Evolutionary conservation across 202 grass and related monocot genomes (phyloP).

Genomic region (Thinopyrum obtusiflorum): DNA sequence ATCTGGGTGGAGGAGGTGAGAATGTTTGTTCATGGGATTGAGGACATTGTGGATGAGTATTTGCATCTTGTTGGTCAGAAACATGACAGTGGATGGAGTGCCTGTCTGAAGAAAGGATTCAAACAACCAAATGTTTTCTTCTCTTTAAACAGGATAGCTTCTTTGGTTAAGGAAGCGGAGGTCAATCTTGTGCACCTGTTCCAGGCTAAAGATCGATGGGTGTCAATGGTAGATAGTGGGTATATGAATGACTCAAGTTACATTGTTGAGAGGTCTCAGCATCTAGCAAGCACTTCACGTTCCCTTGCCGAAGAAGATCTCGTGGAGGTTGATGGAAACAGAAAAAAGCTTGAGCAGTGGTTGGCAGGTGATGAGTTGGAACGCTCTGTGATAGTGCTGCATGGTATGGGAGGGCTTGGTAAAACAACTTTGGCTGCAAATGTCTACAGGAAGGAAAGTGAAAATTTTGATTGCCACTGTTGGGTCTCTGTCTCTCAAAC

Average conservation of each 20-base stretch:
- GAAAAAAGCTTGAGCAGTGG: neutral
- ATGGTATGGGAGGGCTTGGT: conserved; percentile 43
- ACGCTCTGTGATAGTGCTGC: conserved; percentile 25
- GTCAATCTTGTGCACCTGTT: too few relatives aligned
- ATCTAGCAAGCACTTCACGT: neutral
- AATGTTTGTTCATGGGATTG: neutral
- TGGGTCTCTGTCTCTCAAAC: conserved; percentile 48
- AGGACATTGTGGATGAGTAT: conserved; percentile 21
- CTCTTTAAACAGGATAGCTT: conserved; percentile 34
- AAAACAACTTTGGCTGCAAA: conserved; percentile 44
- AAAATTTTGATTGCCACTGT: conserved; percentile 34
- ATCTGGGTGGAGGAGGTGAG: neutral
- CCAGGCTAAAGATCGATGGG: neutral
- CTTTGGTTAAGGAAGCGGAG: conserved; percentile 22
- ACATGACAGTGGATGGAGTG: too few relatives aligned
- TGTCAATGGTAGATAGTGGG: neutral
- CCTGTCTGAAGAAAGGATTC: too few relatives aligned
- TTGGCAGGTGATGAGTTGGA: neutral
- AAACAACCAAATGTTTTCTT: conserved; percentile 15
- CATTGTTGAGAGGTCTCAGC: neutral
- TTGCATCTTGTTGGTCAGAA: too few relatives aligned
- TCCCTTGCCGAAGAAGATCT: neutral
- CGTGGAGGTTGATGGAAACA: neutral
- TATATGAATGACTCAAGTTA: neutral
- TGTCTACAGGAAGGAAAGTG: conserved; percentile 25